Evolutionary conservation across 768 basidiomycete genomes (phyloP), one percentile per base, ranked within the genome.

Genomic region (Russula virescens): DNA sequence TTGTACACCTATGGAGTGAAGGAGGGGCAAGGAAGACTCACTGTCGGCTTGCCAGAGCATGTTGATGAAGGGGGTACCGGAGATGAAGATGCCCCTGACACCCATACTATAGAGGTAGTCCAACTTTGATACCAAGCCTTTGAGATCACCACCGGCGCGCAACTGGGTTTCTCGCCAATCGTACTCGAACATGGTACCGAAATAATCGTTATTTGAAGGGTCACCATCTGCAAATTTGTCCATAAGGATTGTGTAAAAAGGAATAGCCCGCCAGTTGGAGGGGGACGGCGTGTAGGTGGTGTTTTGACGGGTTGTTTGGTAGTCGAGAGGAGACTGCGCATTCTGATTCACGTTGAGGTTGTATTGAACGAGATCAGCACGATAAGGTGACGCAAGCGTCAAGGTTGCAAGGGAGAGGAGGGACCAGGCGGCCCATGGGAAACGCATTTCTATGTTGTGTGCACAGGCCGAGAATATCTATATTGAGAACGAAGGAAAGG

Each of bases 21-120:
- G 58, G 14, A 48, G 42, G 47, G 23, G 38, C 21, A 31, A 40
- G 28, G 19, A 54, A 47, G 28, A 83, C 92, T 71, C 58, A 94
- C 94, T 93, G 81, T 96, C 94, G 4, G 92, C 89, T 71, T 94
- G 88, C 94, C 94, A 96, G n/a, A 92, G 75, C 94, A 94, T 94
- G 80, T 96, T 96, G 64, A 97, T 64, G 74, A 93, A 97, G 56
- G 87, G 85, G 1, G 94, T 97, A 56, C 94, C 94, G 25, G 94
- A 92, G 72, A 96, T 89, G 76, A 92, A 97, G 68, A 97, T 85
- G 55, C 85, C 80, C 68, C 79, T 78, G 63, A 93, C 75, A 66
- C 94, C 94, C 91, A 95, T 94, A 65, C 90, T 91, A 49, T 91
- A 79, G 19, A 97, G 78, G 72, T 97, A 97, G 74, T 97, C 94